phyloP scores from a whole-genome alignment of 768 basidiomycete genomes.

The Calocybe indica region DNA sequence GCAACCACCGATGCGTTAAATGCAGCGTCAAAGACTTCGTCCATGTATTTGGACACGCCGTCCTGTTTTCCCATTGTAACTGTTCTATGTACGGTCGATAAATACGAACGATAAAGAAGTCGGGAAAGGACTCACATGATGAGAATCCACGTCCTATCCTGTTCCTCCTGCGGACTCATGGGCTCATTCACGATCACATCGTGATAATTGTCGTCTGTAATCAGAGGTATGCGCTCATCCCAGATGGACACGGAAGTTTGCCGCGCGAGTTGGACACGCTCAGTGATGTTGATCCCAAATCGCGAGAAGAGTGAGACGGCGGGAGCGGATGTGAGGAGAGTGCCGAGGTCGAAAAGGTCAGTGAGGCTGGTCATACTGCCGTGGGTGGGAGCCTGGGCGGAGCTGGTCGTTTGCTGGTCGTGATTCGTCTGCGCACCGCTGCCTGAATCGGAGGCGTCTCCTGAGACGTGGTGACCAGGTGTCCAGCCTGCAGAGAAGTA shows the following conservation, averaged over 20 bases:
- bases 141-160: conserved; percentile 70
- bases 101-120: background rate
- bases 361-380: background rate
- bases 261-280: conserved; percentile 31
- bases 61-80: conserved; percentile 54
- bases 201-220: conserved; percentile 79
- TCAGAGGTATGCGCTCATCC: conserved; percentile 70
- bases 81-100: conserved; percentile 31
- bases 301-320: conserved; percentile 46
- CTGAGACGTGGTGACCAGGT: conserved; percentile 57
- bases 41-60: conserved; percentile 63
- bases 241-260: conserved; percentile 35
- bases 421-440: conserved; percentile 7
- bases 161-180: conserved; percentile 57
- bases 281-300: conserved; percentile 69
- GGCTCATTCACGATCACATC: conserved; percentile 68
- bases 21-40: conserved; percentile 69
- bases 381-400: conserved; percentile 15
- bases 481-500: conserved; percentile 82
- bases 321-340: conserved; percentile 46
- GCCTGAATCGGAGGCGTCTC: conserved; percentile 10
- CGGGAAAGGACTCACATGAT: conserved; percentile 51
- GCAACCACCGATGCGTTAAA: conserved; percentile 57
- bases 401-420: conserved; percentile 6
- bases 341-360: conserved; percentile 30